phyloP scores from a whole-genome alignment of 108 stramenopile genomes.

The Pseudonitzschia pungens region DNA sequence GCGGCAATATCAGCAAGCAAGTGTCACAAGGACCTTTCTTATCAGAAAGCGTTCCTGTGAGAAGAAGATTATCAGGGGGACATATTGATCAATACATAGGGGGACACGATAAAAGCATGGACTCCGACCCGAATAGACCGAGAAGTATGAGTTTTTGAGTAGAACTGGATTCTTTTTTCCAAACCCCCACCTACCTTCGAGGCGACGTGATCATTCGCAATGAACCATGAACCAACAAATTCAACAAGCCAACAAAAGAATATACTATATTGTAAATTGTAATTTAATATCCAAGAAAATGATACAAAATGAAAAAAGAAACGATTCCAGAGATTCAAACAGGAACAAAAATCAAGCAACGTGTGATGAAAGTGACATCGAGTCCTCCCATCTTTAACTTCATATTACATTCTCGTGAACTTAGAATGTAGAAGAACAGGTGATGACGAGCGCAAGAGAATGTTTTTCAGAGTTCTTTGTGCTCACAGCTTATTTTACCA shows the following conservation, averaged over 20 bases:
- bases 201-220: background rate
- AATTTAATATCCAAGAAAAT: background rate
- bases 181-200: too few species aligned
- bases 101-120: slow-evolving; percentile 15
- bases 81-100: slow-evolving; percentile 31
- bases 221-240: background rate
- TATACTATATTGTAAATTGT: background rate
- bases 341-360: too few species aligned
- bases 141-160: slow-evolving; percentile 39
- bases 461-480: too few species aligned
- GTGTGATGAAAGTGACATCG: too few species aligned
- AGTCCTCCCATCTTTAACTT: too few species aligned
- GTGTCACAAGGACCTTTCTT: background rate
- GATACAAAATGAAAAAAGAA: background rate
- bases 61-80: slow-evolving; percentile 34
- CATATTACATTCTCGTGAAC: too few species aligned
- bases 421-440: too few species aligned
- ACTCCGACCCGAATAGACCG: slow-evolving; percentile 17
- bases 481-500: too few species aligned
- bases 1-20: background rate
- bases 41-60: slow-evolving; percentile 11
- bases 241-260: background rate
- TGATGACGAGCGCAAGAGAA: too few species aligned
- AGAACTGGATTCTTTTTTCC: background rate
- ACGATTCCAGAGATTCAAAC: too few species aligned